phyloP scores from a whole-genome alignment of 768 basidiomycete genomes.

The Leccinum barrowsii region DNA sequence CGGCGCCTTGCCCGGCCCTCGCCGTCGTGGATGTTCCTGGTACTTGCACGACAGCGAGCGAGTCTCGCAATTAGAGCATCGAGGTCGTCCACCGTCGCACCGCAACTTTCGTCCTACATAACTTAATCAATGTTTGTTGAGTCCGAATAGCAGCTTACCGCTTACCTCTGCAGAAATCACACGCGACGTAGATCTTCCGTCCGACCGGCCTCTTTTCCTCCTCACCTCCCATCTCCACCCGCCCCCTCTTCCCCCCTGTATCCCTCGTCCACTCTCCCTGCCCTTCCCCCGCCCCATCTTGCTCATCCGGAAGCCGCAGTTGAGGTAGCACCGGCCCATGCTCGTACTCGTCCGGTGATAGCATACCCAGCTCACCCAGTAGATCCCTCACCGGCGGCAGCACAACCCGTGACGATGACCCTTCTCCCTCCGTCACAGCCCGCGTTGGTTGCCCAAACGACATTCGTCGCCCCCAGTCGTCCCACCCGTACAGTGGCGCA shows the following conservation, averaged over 20 bases:
- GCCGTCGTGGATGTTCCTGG: constrained; percentile 47
- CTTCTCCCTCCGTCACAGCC: constrained; percentile 13
- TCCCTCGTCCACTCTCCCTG: constrained; percentile 13
- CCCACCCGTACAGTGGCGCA: constrained; percentile 21
- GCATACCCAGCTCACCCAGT: constrained; percentile 22
- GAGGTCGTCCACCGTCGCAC: constrained; percentile 65
- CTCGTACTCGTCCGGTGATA: constrained; percentile 15
- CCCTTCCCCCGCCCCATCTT: constrained; percentile 8
- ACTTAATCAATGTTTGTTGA: too few species aligned
- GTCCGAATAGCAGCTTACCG: neutral
- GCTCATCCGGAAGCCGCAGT: constrained; percentile 26
- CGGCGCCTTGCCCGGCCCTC: constrained; percentile 74
- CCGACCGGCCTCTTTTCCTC: constrained; percentile 23
- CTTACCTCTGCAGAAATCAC: constrained; percentile 76
- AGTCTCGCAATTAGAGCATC: constrained; percentile 58
- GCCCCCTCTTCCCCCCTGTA: constrained; percentile 17
- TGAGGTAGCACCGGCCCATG: constrained; percentile 26
- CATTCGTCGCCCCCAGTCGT: constrained; percentile 21
- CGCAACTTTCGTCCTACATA: constrained; percentile 65
- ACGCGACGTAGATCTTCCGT: constrained; percentile 49
- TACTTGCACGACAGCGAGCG: constrained; percentile 55
- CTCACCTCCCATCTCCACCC: constrained; percentile 10
- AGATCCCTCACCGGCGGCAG: constrained; percentile 29
- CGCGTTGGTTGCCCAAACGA: constrained; percentile 21
- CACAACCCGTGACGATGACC: constrained; percentile 21